Percentiles rank a stretch among this genome's conserved stretches.
Evolutionary conservation across 305 asterid species (phyloP).

Genomic region (Striga hermonthica): DNA sequence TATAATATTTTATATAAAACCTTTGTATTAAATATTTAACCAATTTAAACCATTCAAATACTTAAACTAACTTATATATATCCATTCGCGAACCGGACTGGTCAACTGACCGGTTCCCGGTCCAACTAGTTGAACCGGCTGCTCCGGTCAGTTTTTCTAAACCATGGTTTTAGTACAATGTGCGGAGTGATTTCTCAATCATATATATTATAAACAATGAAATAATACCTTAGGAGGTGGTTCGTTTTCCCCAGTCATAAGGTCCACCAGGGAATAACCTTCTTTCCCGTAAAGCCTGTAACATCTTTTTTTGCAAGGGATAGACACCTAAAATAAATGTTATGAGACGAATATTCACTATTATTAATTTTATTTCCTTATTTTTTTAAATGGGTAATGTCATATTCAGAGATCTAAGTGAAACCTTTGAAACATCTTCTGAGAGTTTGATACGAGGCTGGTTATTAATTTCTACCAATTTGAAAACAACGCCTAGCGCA

Average conservation of each 20-base stretch:
- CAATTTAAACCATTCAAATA: too few relatives aligned
- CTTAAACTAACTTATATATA: too few relatives aligned
- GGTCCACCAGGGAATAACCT: slow-evolving; percentile 93
- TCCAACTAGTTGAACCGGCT: too few relatives aligned
- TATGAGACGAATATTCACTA: slow-evolving; percentile 20
- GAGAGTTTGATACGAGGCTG: slow-evolving; percentile 98
- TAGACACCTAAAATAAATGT: slow-evolving; percentile 67
- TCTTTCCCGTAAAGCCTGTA: slow-evolving; percentile 94
- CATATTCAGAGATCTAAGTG: slow-evolving; percentile 29
- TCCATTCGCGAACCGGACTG: too few relatives aligned
- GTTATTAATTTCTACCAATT: slow-evolving; percentile 91
- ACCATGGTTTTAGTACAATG: too few relatives aligned
- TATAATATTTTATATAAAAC: too few relatives aligned
- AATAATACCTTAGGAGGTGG: slow-evolving; percentile 78
- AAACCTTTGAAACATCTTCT: slow-evolving; percentile 95
- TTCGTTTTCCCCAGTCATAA: slow-evolving; percentile 90
- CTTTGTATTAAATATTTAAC: too few relatives aligned
- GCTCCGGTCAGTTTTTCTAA: too few relatives aligned
- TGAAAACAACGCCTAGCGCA: slow-evolving; percentile 94
- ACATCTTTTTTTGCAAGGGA: slow-evolving; percentile 94
- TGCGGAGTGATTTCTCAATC: too few relatives aligned
- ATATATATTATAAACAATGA: background rate
- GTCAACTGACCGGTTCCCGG: too few relatives aligned
- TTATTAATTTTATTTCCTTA: background rate
- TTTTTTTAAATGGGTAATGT: slow-evolving; percentile 7